These are phyloP conservation scores for Pyrrhoderma lamaoense DNA, from an alignment of 1,284 basidiomycete genomes.

Conservation along the genomic window DNA sequence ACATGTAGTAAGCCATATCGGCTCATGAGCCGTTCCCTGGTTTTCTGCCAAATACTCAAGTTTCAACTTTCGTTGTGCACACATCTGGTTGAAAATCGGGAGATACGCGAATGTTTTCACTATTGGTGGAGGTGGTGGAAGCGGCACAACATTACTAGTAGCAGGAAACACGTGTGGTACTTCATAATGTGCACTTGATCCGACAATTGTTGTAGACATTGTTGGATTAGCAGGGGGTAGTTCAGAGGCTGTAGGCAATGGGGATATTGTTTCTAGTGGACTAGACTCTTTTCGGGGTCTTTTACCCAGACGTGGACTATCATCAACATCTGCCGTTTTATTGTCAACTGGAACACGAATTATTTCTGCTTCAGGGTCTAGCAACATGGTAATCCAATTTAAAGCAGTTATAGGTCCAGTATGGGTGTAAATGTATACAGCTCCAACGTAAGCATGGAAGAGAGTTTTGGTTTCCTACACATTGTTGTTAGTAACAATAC, in stretches of 20 bases:
- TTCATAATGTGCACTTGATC: too few relatives aligned
- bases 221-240: too few relatives aligned
- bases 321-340: neutral
- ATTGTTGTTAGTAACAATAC: too few relatives aligned
- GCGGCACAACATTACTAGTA: neutral
- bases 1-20: too few relatives aligned
- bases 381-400: slow-evolving; percentile 50
- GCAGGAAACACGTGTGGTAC: neutral
- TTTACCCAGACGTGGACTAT: slow-evolving; percentile 4
- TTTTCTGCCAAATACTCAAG: slow-evolving; percentile 51
- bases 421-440: slow-evolving; percentile 49
- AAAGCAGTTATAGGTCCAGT: slow-evolving; percentile 44
- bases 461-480: slow-evolving; percentile 54
- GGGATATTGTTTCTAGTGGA: slow-evolving; percentile 3
- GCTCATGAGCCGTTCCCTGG: too few relatives aligned
- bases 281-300: neutral
- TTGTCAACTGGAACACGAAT: slow-evolving; percentile 4
- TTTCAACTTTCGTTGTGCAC: slow-evolving; percentile 50
- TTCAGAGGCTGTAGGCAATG: neutral
- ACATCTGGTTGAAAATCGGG: slow-evolving; percentile 66
- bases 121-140: neutral
- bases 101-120: too few relatives aligned
- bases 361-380: slow-evolving; percentile 34
- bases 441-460: slow-evolving; percentile 63
- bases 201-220: too few relatives aligned